A percentile compares a stretch with the other conserved stretches of the same genome.
phyloP scores from a whole-genome alignment of 768 basidiomycete genomes.

The Lyophyllum decastes region DNA sequence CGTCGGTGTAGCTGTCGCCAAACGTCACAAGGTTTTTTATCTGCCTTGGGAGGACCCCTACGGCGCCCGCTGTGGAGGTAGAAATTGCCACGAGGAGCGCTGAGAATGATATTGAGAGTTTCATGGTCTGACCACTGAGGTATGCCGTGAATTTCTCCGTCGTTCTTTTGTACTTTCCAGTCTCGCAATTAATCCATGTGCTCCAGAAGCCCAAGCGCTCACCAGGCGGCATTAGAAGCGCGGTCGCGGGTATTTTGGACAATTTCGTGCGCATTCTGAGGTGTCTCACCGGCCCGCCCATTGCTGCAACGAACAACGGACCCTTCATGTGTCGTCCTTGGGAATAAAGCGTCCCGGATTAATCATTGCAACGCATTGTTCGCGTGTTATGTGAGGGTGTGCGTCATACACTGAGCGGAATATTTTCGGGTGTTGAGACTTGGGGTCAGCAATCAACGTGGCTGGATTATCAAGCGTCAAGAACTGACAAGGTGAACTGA shows the following conservation, averaged over 20 bases:
- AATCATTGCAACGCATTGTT: neutral
- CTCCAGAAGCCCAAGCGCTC: neutral
- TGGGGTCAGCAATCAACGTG: no score
- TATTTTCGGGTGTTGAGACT: neutral
- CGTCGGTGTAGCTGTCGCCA: constrained; percentile 67
- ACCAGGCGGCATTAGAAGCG: neutral
- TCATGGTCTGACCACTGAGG: neutral
- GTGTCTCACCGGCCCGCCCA: neutral
- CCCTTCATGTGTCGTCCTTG: neutral
- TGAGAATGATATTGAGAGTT: neutral
- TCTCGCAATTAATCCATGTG: neutral
- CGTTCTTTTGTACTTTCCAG: neutral
- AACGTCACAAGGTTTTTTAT: constrained; percentile 70
- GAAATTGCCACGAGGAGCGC: neutral
- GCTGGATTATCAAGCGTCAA: no score
- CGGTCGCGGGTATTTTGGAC: neutral
- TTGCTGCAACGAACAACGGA: neutral
- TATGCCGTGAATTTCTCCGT: neutral
- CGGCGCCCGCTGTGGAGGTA: constrained; percentile 4
- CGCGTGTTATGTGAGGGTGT: neutral
- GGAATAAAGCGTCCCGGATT: neutral
- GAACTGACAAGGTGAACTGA: no score
- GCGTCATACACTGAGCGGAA: neutral
- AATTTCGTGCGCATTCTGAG: neutral
- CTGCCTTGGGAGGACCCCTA: constrained; percentile 38